Percentiles rank a stretch among this genome's conserved stretches.
Evolutionary conservation across 352 stramenopile species (phyloP).

Genomic region (Phytophthora cryptogea): DNA sequence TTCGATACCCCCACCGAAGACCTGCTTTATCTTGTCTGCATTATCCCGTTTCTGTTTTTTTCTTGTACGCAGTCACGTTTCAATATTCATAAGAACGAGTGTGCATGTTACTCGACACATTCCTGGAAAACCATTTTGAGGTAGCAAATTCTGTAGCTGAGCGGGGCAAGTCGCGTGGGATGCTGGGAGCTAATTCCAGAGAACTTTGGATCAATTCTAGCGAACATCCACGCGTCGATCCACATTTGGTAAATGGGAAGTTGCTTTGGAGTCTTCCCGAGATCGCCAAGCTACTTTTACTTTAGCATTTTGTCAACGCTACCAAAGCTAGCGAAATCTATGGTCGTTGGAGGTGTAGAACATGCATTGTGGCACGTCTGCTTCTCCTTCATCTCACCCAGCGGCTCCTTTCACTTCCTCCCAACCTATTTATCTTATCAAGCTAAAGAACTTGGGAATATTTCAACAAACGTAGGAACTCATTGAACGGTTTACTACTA

Average conservation of each 20-base stretch:
- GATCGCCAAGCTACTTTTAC: too few species aligned
- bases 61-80: neutral
- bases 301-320: too few species aligned
- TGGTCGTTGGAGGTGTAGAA: neutral
- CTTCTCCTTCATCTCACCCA: neutral
- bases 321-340: neutral
- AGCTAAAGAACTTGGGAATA: neutral
- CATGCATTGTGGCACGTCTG: neutral
- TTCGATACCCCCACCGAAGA: constrained; percentile 10
- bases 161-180: constrained; percentile 4
- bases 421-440: neutral
- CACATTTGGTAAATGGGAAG: neutral
- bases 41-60: constrained; percentile 13
- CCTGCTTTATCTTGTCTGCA: constrained; percentile 6
- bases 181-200: constrained; percentile 8
- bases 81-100: neutral
- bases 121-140: constrained; percentile 25
- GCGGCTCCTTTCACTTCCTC: too few species aligned
- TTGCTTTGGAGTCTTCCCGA: neutral
- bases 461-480: constrained; percentile 2
- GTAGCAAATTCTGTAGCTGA: neutral
- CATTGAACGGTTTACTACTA: constrained; percentile 14
- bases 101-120: neutral
- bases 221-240: constrained; percentile 1
- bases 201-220: neutral